Base-by-base conservation (phyloP, 2,329 filamentous ascomycete species). In the Exophiala xenobiotica region DNA sequence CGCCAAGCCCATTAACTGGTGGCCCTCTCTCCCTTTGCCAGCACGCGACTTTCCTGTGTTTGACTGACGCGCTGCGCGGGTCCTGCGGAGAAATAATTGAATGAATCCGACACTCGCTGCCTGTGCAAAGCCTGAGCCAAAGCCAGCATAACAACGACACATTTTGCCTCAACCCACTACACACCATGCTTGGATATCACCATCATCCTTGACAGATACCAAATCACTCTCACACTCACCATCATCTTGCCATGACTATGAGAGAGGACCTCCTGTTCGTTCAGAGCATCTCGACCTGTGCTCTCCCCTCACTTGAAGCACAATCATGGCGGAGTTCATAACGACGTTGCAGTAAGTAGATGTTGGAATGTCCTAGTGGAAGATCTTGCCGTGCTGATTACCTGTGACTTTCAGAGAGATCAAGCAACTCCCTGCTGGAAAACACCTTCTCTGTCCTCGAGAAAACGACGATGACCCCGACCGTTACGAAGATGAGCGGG, bases 371-470 rank as follows among this genome's bases (percentile, higher is more conserved):
- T n/a, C n/a, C n/a, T n/a, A n/a, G n/a, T n/a, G n/a, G n/a, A n/a
- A n/a, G n/a, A n/a, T n/a, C n/a, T n/a, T n/a, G n/a, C n/a, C n/a
- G 12, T 22, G 19, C 29, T 42, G 6, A 23, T 11, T 18, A 6
- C 23, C 19, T 5, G 23, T 22, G 26, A 8, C 20, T 14, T 7
- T 6, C 39, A 59, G 53, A 40, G 71, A 74, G 62, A 61, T 76
- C n/a, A 68, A 72, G 61, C 62, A 66, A 52, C 64, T 74, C 43
- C 70, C 72, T 4, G 66, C 69, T 29, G 67, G 78, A 11, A 70
- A 75, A 19, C 87, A 90, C 63, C 74, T 88, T 46, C 79, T 89
- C 53, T 90, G 87, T 56, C 85, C 87, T 1, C 82, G 80, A 54
- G 68, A 81, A 49, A 71, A 75, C 60, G 78, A 83, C 40, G 79